Percentiles rank a stretch among this genome's conserved stretches.
These are phyloP conservation scores for Ceratopteris richardii DNA, from an alignment of 75 land plant species.

Conservation along the genomic window DNA sequence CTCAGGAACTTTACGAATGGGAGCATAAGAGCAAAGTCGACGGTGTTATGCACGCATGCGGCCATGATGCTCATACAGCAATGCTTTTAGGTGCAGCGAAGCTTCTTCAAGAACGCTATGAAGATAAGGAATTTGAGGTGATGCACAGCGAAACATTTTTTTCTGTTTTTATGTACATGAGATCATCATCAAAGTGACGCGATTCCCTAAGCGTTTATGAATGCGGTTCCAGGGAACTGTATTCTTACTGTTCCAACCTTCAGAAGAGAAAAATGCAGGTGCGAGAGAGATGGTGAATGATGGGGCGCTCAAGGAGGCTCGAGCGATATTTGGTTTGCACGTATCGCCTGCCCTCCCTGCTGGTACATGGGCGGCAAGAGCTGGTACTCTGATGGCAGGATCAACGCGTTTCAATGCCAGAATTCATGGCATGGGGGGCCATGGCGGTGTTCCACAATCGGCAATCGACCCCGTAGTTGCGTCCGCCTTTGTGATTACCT, in stretches of 20 bases:
- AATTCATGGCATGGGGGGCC: constrained; percentile 1
- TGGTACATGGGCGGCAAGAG: background rate
- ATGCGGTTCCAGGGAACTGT: background rate
- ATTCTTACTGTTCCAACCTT: constrained; percentile 3
- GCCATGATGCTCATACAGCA: constrained; percentile 59
- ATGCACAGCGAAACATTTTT: too few relatives aligned
- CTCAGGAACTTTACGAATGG: constrained; percentile 42
- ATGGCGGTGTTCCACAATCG: constrained; percentile 2
- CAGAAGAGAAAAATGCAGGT: constrained; percentile 2
- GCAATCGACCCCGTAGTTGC: constrained; percentile 5
- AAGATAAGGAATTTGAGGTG: background rate
- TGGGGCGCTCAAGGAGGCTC: constrained; percentile 1
- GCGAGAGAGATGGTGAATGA: background rate
- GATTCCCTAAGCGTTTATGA: too few relatives aligned
- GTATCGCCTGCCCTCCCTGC: background rate
- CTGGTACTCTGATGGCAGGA: constrained; percentile 3
- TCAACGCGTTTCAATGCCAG: background rate
- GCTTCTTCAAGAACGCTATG: constrained; percentile 24
- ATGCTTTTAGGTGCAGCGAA: constrained; percentile 64
- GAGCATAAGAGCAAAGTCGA: constrained; percentile 44
- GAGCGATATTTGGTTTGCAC: constrained; percentile 6
- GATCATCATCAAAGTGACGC: too few relatives aligned
- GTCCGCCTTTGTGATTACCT: background rate
- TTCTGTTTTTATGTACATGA: too few relatives aligned
- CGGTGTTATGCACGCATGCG: constrained; percentile 65